Conservation (phyloP, 1,139 yeast species). For the Suhomyces chickasaworum region DNA sequence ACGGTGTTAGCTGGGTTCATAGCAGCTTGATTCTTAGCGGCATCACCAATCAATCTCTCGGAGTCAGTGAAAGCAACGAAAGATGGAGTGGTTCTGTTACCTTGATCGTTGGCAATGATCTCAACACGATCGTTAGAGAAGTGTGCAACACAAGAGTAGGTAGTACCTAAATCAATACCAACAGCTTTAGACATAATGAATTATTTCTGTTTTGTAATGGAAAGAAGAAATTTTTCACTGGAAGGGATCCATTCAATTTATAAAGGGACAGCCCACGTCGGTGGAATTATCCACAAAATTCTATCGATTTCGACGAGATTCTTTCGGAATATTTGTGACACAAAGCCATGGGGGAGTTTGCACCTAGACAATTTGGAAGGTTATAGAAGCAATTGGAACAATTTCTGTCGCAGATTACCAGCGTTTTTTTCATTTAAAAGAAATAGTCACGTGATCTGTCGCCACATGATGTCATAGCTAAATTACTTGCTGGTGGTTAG, state of each 20-base stretch:
- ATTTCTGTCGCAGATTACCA: neutral
- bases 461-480: constrained; percentile 6
- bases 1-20: constrained; percentile 68
- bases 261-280: constrained; percentile 13
- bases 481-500: neutral
- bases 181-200: constrained; percentile 62
- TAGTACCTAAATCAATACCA: constrained; percentile 85
- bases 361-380: constrained; percentile 12
- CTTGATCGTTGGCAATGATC: constrained; percentile 70
- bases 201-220: constrained; percentile 11
- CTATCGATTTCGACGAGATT: constrained; percentile 20
- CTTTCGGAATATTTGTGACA: constrained; percentile 8
- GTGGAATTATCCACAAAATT: constrained; percentile 15
- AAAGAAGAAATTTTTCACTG: constrained; percentile 9
- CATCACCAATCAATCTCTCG: constrained; percentile 70
- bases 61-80: constrained; percentile 69
- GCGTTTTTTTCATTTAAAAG: too few species aligned
- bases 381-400: constrained; percentile 11
- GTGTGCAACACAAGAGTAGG: constrained; percentile 82
- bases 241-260: constrained; percentile 9
- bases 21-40: constrained; percentile 73
- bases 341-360: constrained; percentile 11
- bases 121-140: constrained; percentile 71
- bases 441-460: neutral
- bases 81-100: constrained; percentile 72